Percentiles rank a stretch among this genome's conserved stretches.
Conservation (phyloP, 345 rosid species). For the Brassica rapa region DNA sequence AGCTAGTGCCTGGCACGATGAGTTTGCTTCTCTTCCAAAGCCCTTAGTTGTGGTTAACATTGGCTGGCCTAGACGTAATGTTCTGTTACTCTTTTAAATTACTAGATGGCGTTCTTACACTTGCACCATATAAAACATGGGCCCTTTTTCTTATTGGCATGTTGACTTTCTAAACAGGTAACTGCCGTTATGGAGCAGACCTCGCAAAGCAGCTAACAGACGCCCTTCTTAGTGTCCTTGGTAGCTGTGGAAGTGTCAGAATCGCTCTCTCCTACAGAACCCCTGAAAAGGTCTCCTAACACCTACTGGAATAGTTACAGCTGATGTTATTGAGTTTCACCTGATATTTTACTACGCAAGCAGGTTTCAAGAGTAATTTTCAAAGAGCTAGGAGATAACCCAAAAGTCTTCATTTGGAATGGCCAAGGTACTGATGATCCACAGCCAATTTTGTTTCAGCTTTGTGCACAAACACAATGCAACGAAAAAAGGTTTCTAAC, state of each 20-base stretch:
- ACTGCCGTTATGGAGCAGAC: slow-evolving; percentile 81
- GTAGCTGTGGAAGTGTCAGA: slow-evolving; percentile 80
- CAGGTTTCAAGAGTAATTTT: slow-evolving; percentile 70
- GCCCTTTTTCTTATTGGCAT: background rate
- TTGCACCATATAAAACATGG: slow-evolving; percentile 1
- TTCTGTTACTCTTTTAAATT: slow-evolving; percentile 28
- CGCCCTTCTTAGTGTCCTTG: slow-evolving; percentile 57
- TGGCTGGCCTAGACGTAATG: slow-evolving; percentile 85
- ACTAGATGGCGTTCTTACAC: slow-evolving; percentile 4
- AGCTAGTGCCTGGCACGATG: slow-evolving; percentile 90
- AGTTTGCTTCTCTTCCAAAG: slow-evolving; percentile 84
- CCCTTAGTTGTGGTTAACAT: slow-evolving; percentile 90
- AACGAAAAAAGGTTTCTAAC: slow-evolving; percentile 14
- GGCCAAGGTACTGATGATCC: slow-evolving; percentile 67
- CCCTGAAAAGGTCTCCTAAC: slow-evolving; percentile 69
- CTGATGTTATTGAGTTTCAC: slow-evolving; percentile 1
- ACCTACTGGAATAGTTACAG: background rate
- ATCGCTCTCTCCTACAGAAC: slow-evolving; percentile 81
- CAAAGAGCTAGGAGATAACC: slow-evolving; percentile 73
- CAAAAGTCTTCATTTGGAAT: slow-evolving; percentile 85
- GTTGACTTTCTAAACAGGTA: slow-evolving; percentile 45
- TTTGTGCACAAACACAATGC: slow-evolving; percentile 17
- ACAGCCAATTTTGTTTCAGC: background rate
- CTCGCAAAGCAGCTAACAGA: slow-evolving; percentile 80
- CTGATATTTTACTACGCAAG: slow-evolving; percentile 1